These are phyloP conservation scores for Scutellaria minor DNA, from an alignment of 257 asterid species.

Conservation along the genomic window DNA sequence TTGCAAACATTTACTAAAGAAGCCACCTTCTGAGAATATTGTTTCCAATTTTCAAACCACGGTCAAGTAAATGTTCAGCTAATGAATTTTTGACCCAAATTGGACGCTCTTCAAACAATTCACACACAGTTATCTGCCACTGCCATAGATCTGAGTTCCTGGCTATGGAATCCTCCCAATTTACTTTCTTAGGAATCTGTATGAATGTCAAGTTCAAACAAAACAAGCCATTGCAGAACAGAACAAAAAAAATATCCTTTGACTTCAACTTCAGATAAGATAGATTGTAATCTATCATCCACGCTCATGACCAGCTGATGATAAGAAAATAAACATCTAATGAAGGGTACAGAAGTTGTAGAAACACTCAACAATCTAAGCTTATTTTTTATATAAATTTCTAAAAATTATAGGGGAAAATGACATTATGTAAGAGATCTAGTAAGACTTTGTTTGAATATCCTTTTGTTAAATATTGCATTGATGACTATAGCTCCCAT, in stretches of 20 bases:
- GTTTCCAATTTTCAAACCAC: conserved; percentile 56
- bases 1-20: conserved; percentile 29
- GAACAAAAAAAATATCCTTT: background rate
- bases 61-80: conserved; percentile 62
- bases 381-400: background rate
- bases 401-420: background rate
- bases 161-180: conserved; percentile 81
- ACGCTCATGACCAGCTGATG: background rate
- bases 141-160: conserved; percentile 68
- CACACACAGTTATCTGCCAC: conserved; percentile 75
- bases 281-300: too few relatives aligned
- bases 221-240: conserved; percentile 35
- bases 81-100: conserved; percentile 81
- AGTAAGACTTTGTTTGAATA: conserved; percentile 3
- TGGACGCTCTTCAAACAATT: conserved; percentile 87
- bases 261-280: background rate
- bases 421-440: background rate
- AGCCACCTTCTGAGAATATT: conserved; percentile 70
- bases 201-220: conserved; percentile 74
- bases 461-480: background rate
- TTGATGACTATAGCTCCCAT: background rate
- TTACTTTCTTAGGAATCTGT: conserved; percentile 90
- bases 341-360: background rate
- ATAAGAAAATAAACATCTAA: conserved; percentile 7
- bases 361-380: background rate